Base-by-base conservation (phyloP, 75 land plant species). In the Ceratopteris richardii region DNA sequence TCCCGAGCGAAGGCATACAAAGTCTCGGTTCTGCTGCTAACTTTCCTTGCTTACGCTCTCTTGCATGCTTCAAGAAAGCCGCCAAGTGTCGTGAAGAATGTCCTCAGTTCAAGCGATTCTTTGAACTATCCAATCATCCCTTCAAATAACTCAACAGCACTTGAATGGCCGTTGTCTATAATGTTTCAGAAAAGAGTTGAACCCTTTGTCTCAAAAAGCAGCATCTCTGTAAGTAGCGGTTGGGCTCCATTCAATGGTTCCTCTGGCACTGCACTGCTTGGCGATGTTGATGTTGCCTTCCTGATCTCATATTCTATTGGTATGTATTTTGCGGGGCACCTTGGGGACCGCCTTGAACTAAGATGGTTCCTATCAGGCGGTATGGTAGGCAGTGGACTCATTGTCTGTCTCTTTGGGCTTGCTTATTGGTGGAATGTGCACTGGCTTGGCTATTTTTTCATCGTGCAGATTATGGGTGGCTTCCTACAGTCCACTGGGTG, bases 1-100 rank as follows among this genome's bases (percentile, higher is more conserved):
- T 33, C 37, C 37, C 37, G 37, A 33, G 37, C 37, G 3, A 3
- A 33, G 9, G 9, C 9, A 33, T 83, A 83, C 57, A 62, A 78
- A 40, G 57, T 60, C 5, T 59, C 80, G 3, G 74, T 84, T 30
- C 61, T 87, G 51, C 17, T 80, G 23, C 58, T 87, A 29, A 87
- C 92, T 0, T 87, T 87, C 68, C 60, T 87, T 37, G 84, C 84
- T 7, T 87, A 87, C 59, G 73, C 87, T 0, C 50, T 72, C 60
- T 83, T 75, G 40, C 92, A 87, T 53, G 83, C 81, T 28, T 71
- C 87, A 2, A 56, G 92, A 2, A 87, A 87, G 56, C 86, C 92
- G 0, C 74, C 68, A 19, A 87, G 92, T 52, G 78, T 87, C 31
- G 92, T 83, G 17, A 87, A 87, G 69, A 75, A 75, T 53, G 83